Percentiles rank a stretch among this genome's conserved stretches.
phyloP scores from a whole-genome alignment of 192 early-diverging fungal genomes.

The Chytriomyces sp. region DNA sequence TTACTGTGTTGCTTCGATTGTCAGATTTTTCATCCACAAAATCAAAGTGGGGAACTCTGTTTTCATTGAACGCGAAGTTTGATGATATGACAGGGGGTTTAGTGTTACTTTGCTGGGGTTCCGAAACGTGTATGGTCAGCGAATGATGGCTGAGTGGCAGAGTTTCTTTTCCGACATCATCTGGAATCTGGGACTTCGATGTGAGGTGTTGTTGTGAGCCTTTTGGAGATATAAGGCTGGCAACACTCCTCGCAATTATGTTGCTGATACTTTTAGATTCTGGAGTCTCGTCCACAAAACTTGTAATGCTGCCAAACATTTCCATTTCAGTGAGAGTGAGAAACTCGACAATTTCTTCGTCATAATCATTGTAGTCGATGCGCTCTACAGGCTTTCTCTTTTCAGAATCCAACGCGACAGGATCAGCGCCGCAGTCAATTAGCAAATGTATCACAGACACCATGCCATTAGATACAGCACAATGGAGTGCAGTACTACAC shows the following conservation, averaged over 20 bases:
- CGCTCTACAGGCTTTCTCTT: conserved; percentile 27
- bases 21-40: neutral
- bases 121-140: neutral
- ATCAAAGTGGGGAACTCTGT: neutral
- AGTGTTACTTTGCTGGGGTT: neutral
- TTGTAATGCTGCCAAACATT: conserved; percentile 31
- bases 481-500: conserved; percentile 41
- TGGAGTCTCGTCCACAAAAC: neutral
- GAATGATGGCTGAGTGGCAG: neutral
- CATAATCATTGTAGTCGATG: conserved; percentile 15
- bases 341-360: conserved; percentile 32
- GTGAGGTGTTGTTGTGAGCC: neutral
- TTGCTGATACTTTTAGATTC: conserved; percentile 23
- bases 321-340: conserved; percentile 32
- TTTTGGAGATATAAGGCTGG: conserved; percentile 13
- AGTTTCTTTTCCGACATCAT: neutral
- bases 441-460: conserved; percentile 19
- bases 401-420: conserved; percentile 22
- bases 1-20: neutral
- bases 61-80: neutral
- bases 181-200: neutral
- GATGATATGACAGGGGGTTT: neutral
- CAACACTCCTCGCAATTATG: conserved; percentile 26
- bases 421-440: conserved; percentile 34
- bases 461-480: conserved; percentile 18